Percentiles rank a stretch among this genome's conserved stretches.
phyloP scores from a whole-genome alignment of 2,329 filamentous ascomycete genomes.

The Aureobasidium sp. region DNA sequence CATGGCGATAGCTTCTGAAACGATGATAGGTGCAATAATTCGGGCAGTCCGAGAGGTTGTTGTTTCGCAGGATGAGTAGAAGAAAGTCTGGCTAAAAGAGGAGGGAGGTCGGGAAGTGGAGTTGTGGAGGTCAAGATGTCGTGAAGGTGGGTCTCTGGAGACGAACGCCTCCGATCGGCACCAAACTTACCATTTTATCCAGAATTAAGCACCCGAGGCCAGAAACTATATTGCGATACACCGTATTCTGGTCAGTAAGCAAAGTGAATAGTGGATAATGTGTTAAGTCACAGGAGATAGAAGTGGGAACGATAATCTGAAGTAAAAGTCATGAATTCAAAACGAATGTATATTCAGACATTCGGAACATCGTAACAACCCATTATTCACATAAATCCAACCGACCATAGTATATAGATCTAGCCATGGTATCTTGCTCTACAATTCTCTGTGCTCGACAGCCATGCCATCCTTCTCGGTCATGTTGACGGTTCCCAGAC shows the following conservation, averaged over 20 bases:
- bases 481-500: constrained; percentile 18
- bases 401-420: neutral
- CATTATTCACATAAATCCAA: neutral
- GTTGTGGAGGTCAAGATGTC: neutral
- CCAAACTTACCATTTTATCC: neutral
- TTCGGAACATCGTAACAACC: neutral
- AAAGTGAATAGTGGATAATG: too few relatives aligned
- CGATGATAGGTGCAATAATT: neutral
- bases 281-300: neutral
- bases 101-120: neutral
- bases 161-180: neutral
- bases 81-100: neutral
- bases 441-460: constrained; percentile 20
- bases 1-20: constrained; percentile 3
- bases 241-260: too few relatives aligned
- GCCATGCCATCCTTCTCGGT: constrained; percentile 17
- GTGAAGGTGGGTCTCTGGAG: neutral
- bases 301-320: neutral
- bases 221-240: too few relatives aligned
- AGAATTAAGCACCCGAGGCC: neutral
- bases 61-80: neutral
- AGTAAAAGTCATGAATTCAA: constrained; percentile 1
- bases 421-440: neutral
- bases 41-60: neutral
- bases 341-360: neutral